Conservation (phyloP, 2,329 filamentous ascomycete genomes). For the Lasiodiplodia theobromae region DNA sequence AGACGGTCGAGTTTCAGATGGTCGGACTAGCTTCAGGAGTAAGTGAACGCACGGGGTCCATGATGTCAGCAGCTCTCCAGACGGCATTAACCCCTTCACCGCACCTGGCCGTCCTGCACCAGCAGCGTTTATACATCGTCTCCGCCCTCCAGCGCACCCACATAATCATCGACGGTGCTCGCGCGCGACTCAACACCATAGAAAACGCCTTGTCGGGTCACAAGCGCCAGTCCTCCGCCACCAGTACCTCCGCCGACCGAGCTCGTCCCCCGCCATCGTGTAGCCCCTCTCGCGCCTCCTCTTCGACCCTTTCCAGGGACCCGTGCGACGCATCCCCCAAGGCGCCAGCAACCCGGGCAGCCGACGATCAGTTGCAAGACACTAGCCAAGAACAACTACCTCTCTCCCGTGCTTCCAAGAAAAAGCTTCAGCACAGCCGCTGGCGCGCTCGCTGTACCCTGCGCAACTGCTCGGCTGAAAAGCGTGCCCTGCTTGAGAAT, state of each 20-base stretch:
- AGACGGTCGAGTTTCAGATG: slow-evolving; percentile 25
- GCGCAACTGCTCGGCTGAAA: slow-evolving; percentile 19
- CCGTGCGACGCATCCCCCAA: not conserved
- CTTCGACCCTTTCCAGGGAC: slow-evolving; percentile 3
- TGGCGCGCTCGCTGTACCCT: slow-evolving; percentile 26
- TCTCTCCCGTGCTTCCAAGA: slow-evolving; percentile 16
- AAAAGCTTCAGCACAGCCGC: slow-evolving; percentile 29
- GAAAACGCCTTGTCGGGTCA: slow-evolving; percentile 7
- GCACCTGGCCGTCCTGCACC: slow-evolving; percentile 23
- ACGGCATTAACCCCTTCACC: slow-evolving; percentile 20
- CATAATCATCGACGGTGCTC: slow-evolving; percentile 21
- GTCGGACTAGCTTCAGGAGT: slow-evolving; percentile 22
- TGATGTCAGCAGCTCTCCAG: slow-evolving; percentile 27
- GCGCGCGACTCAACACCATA: slow-evolving; percentile 11
- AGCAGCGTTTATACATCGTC: slow-evolving; percentile 29
- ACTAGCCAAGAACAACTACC: not conserved
- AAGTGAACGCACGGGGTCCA: slow-evolving; percentile 18
- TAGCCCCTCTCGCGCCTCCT: not conserved
- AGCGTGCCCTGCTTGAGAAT: slow-evolving; percentile 22
- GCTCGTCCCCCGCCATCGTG: not conserved
- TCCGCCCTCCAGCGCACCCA: slow-evolving; percentile 20
- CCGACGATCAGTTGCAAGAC: slow-evolving; percentile 10
- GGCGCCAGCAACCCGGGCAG: not conserved
- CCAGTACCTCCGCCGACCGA: not conserved
- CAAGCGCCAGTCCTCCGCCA: not conserved